Conservation (phyloP, 768 basidiomycete species). For the Tephrocybe sp. region DNA sequence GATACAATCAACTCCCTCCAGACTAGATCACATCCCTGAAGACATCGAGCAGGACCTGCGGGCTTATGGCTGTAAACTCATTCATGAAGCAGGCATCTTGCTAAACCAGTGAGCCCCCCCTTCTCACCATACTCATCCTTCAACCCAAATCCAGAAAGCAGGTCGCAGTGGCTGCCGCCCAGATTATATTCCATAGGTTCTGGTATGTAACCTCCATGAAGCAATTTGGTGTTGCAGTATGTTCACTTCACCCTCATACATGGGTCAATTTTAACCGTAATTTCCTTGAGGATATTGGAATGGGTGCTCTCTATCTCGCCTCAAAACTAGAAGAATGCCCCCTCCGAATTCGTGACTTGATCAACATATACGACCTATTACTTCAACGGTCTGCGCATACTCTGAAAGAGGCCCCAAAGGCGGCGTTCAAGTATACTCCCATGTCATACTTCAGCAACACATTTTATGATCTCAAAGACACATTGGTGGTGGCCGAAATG, state of each 20-base stretch:
- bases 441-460: constrained; percentile 88
- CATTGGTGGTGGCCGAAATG: constrained; percentile 93
- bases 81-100: constrained; percentile 91
- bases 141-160: constrained; percentile 65
- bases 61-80: constrained; percentile 89
- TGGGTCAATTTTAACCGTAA: constrained; percentile 5
- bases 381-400: constrained; percentile 68
- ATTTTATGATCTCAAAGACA: constrained; percentile 95
- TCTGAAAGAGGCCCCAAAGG: constrained; percentile 30
- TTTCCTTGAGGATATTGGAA: constrained; percentile 68
- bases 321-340: constrained; percentile 94
- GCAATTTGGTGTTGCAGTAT: constrained; percentile 88
- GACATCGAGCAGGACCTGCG: constrained; percentile 87
- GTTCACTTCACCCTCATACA: constrained; percentile 26
- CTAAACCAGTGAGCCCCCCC: constrained; percentile 71
- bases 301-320: constrained; percentile 85
- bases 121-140: background rate
- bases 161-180: constrained; percentile 94
- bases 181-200: constrained; percentile 94
- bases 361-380: constrained; percentile 91
- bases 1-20: constrained; percentile 76
- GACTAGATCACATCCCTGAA: constrained; percentile 74
- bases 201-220: constrained; percentile 95
- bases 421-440: constrained; percentile 65
- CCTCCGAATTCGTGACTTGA: constrained; percentile 86